Base-by-base conservation (phyloP, 2,329 filamentous ascomycete species). In the Trichophyton equinum region DNA sequence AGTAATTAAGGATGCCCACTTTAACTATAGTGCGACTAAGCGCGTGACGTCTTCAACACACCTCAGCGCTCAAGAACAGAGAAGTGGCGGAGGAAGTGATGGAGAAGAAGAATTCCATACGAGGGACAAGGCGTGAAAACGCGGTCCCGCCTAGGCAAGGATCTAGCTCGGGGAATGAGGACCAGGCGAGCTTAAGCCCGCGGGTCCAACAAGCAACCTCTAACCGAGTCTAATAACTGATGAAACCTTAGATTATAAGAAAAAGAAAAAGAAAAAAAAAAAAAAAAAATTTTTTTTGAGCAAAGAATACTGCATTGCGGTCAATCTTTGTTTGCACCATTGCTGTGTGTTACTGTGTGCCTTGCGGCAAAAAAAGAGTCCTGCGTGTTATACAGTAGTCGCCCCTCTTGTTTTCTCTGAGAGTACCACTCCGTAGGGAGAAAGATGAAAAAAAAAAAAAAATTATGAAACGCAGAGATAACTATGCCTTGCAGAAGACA, bases 161-260 rank as follows among this genome's bases (percentile, higher is more conserved):
- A 27, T 49, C 40, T 4, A 18, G 40, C 46, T 20, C 27, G n/a
- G 22, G 18, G 49, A 25, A 15, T 49, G 20, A 55, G 49, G 27
- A 27, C 49, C 30, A n/a, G 13, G 27, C 30, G 49, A 36, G 49
- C 49, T 27, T 55, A 55, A 30, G 11, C 18, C 27, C 49, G 27
- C 33, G 49, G 49, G 49, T 20, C 49, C 49, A 20, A 15, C 15
- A 13, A 55, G 27, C n/a, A 55, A 38, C 27, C 33, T n/a, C 13
- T 55, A 36, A 55, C 49, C 49, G 49, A 55, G 49, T 30, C 15
- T 5, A 36, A 33, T 36, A n/a, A 36, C 49, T 33, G 30, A 55
- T 55, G 11, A 55, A 36, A 55, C 25, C 49, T 55, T 55, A 33
- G 49, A 55, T 55, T 36, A 55, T n/a, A n/a, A n/a, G n/a, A n/a